Percentiles rank a stretch among this genome's conserved stretches.
Evolutionary conservation across 805 yeast species (phyloP).

Genomic region (Nakazawaea ishiwadae): DNA sequence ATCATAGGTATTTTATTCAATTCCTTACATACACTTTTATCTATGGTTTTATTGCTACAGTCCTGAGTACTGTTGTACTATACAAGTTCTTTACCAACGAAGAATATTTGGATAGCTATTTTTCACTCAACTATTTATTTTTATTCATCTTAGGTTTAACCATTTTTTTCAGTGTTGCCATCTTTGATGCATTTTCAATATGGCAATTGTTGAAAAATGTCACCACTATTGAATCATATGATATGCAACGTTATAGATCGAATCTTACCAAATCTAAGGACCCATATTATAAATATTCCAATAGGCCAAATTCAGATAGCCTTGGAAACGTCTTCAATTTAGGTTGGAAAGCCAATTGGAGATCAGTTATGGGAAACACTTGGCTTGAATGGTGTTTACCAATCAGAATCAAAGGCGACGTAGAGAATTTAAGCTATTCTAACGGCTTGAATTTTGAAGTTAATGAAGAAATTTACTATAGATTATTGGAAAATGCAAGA

Average conservation of each 20-base stretch:
- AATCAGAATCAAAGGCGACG: conserved; percentile 14
- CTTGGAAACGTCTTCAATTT: conserved; percentile 73
- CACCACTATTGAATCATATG: conserved; percentile 81
- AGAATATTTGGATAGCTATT: conserved; percentile 33
- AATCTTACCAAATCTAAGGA: conserved; percentile 32
- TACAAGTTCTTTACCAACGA: conserved; percentile 42
- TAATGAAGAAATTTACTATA: conserved; percentile 36
- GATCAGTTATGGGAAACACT: conserved; percentile 64
- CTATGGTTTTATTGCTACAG: conserved; percentile 39
- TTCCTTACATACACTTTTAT: conserved; percentile 53
- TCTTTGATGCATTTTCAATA: conserved; percentile 53
- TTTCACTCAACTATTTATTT: conserved; percentile 58
- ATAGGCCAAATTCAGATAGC: conserved; percentile 36
- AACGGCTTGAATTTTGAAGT: conserved; percentile 51
- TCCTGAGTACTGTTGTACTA: conserved; percentile 35
- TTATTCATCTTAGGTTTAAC: conserved; percentile 50
- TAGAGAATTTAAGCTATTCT: conserved; percentile 26
- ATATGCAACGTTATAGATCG: conserved; percentile 40
- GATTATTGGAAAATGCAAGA: conserved; percentile 34
- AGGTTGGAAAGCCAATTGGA: conserved; percentile 62
- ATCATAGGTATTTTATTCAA: conserved; percentile 78
- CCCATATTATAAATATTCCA: conserved; percentile 31
- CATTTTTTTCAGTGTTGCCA: conserved; percentile 49
- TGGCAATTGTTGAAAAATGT: conserved; percentile 58
- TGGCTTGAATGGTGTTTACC: conserved; percentile 76